Evolutionary conservation across 345 rosid genomes (phyloP), one percentile per base, ranked within the genome.

Genomic region (Syzygium aromaticum): DNA sequence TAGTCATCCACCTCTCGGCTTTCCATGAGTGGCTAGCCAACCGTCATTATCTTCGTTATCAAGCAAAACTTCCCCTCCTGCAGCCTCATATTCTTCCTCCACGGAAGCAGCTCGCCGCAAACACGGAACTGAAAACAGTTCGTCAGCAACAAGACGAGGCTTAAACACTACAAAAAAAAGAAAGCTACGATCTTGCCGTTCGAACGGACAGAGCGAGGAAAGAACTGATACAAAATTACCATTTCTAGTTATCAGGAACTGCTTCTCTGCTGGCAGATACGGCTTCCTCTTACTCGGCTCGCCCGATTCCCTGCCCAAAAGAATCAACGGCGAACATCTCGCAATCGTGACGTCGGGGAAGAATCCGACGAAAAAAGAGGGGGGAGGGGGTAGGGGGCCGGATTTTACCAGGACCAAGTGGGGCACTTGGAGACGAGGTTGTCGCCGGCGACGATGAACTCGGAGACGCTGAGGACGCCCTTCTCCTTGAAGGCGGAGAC

Each of bases 371-470:
- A 52, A 54, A 22, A 13, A 52, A 54, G n/a, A 21, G n/a, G 0
- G 12, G 21, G 15, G 19, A 14, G 17, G 52, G 19, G 27, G 85
- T 16, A 27, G 19, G 23, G n/a, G 54, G 87, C 30, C 22, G 52
- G 17, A 78, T 53, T 49, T 84, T 92, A 96, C 99, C 99, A 98
- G 51, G 99, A 98, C 99, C 99, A 96, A 87, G 99, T 98, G 30
- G 99, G 99, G 91, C 99, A 98, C 91, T 98, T 98, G 84, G 98
- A 92, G 89, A 96, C 99, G 88, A 98, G 99, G 89, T 98, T 98
- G 86, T 98, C 98, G 2, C 99, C 99, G 86, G 99, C 99, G 85
- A 96, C 90, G 80, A 95, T 85, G 89, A 98, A 96, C 89, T 98
- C 99, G 92, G 89, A 88, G 91, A 96, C 99, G 92, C 99, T 95